Conservation (phyloP, 2,329 filamentous ascomycete species). For the Cryphonectria radicalis region DNA sequence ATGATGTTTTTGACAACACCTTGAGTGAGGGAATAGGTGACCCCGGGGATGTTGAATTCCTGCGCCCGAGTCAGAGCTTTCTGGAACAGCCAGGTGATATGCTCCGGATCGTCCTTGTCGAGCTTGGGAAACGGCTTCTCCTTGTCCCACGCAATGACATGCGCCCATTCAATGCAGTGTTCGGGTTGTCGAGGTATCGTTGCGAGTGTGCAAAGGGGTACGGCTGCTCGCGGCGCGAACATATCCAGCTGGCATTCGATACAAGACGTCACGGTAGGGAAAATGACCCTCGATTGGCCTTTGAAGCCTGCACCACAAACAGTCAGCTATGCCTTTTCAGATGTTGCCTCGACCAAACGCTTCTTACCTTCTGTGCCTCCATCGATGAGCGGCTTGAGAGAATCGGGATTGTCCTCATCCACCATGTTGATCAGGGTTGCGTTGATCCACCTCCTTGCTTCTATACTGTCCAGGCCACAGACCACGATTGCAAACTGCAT, state of each 20-base stretch:
- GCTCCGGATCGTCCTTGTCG: constrained; percentile 94
- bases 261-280: constrained; percentile 91
- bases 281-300: constrained; percentile 88
- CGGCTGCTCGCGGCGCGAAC: constrained; percentile 95
- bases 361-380: constrained; percentile 83
- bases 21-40: constrained; percentile 95
- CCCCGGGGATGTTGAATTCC: constrained; percentile 88
- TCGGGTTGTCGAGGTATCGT: constrained; percentile 96
- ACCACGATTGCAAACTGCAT: constrained; percentile 95
- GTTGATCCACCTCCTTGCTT: constrained; percentile 98
- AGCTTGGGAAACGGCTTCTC: constrained; percentile 81
- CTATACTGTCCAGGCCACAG: constrained; percentile 94
- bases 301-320: constrained; percentile 73
- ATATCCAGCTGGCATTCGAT: constrained; percentile 99
- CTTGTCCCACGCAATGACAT: constrained; percentile 95
- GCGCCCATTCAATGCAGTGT: constrained; percentile 98
- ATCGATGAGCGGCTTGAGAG: constrained; percentile 90
- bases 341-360: neutral
- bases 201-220: constrained; percentile 93
- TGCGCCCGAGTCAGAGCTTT: constrained; percentile 79
- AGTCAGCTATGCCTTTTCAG: constrained; percentile 13
- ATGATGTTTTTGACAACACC: constrained; percentile 99
- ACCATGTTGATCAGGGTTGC: constrained; percentile 90
- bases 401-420: constrained; percentile 80
- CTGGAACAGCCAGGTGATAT: constrained; percentile 95